These are phyloP conservation scores for Suillus brevipes DNA, from an alignment of 768 basidiomycete genomes.

Conservation along the genomic window DNA sequence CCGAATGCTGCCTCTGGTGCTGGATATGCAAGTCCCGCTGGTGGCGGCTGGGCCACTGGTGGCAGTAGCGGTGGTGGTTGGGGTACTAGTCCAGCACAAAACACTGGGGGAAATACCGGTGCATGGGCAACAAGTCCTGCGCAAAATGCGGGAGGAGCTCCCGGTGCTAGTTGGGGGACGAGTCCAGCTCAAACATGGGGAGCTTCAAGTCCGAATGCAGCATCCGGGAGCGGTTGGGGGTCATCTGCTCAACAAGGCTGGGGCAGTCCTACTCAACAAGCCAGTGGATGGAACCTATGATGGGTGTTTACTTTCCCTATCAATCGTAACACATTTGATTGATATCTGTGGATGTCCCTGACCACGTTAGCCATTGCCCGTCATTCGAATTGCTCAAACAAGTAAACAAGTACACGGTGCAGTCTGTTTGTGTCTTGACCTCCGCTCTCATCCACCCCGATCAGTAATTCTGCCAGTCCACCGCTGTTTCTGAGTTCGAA, in stretches of 20 bases:
- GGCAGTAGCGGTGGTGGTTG: constrained; percentile 27
- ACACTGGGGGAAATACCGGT: constrained; percentile 19
- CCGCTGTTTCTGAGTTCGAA: not conserved
- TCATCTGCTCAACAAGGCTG: constrained; percentile 40
- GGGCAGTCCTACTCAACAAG: constrained; percentile 49
- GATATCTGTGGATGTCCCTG: not conserved
- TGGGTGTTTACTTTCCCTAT: too few relatives aligned
- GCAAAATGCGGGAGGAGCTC: constrained; percentile 25
- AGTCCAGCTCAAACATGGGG: constrained; percentile 41
- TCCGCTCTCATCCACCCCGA: not conserved
- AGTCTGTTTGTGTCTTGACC: not conserved
- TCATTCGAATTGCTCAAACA: not conserved
- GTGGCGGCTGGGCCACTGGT: constrained; percentile 10
- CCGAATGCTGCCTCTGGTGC: constrained; percentile 32
- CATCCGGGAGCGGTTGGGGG: constrained; percentile 25
- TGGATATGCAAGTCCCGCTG: constrained; percentile 32
- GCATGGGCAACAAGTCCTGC: constrained; percentile 28
- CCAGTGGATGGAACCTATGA: constrained; percentile 55
- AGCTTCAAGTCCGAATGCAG: constrained; percentile 32
- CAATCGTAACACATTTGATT: not conserved
- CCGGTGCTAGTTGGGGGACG: constrained; percentile 31
- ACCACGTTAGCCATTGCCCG: not conserved
- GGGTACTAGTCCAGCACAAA: constrained; percentile 29
- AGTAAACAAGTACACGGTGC: not conserved
- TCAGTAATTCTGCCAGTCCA: not conserved